These are phyloP conservation scores for Fraxinus cuspidata DNA, from an alignment of 257 asterid genomes.

Conservation along the genomic window DNA sequence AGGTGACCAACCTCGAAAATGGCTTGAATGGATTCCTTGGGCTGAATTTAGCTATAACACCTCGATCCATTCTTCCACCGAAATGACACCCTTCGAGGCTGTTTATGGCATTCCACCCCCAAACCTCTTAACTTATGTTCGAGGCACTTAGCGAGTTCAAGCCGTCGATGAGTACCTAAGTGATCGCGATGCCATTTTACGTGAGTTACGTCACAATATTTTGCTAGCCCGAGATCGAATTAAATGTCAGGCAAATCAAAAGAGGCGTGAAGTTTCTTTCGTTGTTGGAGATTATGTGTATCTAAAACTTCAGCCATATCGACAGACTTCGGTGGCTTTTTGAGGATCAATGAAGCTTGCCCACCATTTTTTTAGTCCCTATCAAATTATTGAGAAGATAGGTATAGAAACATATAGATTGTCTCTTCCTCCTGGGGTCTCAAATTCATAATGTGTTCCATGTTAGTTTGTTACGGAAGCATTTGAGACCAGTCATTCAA, in stretches of 20 bases:
- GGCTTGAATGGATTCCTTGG: no score
- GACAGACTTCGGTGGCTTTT: background rate
- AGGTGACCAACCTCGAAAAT: no score
- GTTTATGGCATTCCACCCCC: no score
- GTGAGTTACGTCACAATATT: no score
- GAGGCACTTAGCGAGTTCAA: no score
- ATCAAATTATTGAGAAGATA: background rate
- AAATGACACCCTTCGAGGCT: no score
- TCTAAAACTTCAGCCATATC: background rate
- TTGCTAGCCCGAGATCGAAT: background rate
- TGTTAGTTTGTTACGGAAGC: slow-evolving; percentile 5
- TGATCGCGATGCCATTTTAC: no score
- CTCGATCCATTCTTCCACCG: no score
- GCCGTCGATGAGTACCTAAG: no score
- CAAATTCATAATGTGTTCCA: background rate
- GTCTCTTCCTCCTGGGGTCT: background rate
- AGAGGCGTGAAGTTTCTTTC: background rate
- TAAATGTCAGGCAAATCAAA: background rate
- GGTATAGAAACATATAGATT: background rate
- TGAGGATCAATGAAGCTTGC: background rate
- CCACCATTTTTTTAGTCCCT: background rate
- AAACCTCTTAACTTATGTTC: no score
- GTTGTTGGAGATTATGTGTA: background rate
- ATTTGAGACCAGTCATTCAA: background rate
- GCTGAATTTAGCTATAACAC: no score